Evolutionary conservation across 495 filamentous ascomycete species (phyloP).

Genomic region (Penicillium flavigenum): DNA sequence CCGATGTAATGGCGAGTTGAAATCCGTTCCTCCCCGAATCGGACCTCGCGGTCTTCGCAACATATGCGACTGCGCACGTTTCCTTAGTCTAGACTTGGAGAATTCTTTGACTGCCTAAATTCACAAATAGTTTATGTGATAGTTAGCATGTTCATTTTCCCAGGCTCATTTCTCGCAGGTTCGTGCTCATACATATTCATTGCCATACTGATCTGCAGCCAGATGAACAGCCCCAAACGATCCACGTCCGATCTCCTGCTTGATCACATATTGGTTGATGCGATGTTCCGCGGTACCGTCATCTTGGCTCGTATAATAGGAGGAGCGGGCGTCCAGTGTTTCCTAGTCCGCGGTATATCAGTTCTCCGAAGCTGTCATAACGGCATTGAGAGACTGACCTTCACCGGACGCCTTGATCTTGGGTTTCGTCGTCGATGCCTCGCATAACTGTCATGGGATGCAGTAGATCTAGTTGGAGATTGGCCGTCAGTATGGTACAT

Average conservation of each 20-base stretch:
- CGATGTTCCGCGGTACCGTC: slow-evolving; percentile 75
- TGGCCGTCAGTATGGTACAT: not conserved
- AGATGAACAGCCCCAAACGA: slow-evolving; percentile 95
- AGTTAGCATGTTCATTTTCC: not conserved
- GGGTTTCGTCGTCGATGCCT: slow-evolving; percentile 74
- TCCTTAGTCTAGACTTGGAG: slow-evolving; percentile 89
- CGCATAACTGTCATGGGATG: slow-evolving; percentile 63
- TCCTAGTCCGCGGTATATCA: slow-evolving; percentile 56
- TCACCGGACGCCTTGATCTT: slow-evolving; percentile 69
- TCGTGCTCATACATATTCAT: slow-evolving; percentile 78
- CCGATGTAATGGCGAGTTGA: slow-evolving; percentile 63
- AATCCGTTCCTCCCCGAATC: slow-evolving; percentile 55
- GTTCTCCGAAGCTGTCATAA: slow-evolving; percentile 21
- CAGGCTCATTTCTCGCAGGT: not conserved
- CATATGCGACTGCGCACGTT: slow-evolving; percentile 88
- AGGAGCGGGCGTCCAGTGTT: slow-evolving; percentile 85
- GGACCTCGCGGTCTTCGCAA: slow-evolving; percentile 64
- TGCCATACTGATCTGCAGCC: slow-evolving; percentile 84
- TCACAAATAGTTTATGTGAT: not conserved
- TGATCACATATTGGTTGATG: slow-evolving; percentile 93
- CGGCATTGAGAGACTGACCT: slow-evolving; percentile 45
- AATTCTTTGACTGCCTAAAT: slow-evolving; percentile 92
- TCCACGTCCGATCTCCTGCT: slow-evolving; percentile 92
- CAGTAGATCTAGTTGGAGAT: slow-evolving; percentile 40
- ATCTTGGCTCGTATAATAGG: slow-evolving; percentile 82